Base-by-base conservation (phyloP, 2,329 filamentous ascomycete species). In the Colletotrichum brevisporum region DNA sequence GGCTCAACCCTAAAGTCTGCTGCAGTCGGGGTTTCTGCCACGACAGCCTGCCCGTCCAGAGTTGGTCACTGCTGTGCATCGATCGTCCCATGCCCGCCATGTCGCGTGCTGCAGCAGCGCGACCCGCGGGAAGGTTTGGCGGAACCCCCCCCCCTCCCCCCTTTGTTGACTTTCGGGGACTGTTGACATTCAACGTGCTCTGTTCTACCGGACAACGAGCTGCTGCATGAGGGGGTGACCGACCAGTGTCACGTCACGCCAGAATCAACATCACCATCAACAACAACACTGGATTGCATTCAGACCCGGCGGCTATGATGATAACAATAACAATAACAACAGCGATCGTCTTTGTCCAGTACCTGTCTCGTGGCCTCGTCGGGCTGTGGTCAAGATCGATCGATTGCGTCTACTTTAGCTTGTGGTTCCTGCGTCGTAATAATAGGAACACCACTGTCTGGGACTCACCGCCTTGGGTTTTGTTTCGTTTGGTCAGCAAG, bases 31-130 rank as follows among this genome's bases (percentile, higher is more conserved):
- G 2, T 36, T 52, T 27, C 21, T 12, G 31, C 21, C 16, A 36
- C 24, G 5, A 43, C 31, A n/a, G 41, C 41, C 56, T 51, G 6
- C 27, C 6, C 24, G 21, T 43, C 26, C 9, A 24, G 50, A 69
- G 67, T 69, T 27, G 56, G 67, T 45, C 50, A n/a, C 50, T 53
- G 26, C 39, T 45, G 45, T 24, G 21, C 21, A 24, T 24, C 21
- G 21, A 69, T 61, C 67, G 54, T 66, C 67, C 62, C 62, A 69
- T 69, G 67, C 60, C 67, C 61, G 62, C 62, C 62, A 69, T 69
- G 67, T 66, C 67, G 67, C 67, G 66, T 69, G 45, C 45, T 52
- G 31, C 47, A 27, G 56, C 58, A 36, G 36, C 48, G 18, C n/a
- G 43, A 45, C 31, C 9, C 31, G 31, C 31, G 31, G 31, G 10